Base-by-base conservation (phyloP, 2,329 filamentous ascomycete genomes). In the Chaetomium sp. region DNA sequence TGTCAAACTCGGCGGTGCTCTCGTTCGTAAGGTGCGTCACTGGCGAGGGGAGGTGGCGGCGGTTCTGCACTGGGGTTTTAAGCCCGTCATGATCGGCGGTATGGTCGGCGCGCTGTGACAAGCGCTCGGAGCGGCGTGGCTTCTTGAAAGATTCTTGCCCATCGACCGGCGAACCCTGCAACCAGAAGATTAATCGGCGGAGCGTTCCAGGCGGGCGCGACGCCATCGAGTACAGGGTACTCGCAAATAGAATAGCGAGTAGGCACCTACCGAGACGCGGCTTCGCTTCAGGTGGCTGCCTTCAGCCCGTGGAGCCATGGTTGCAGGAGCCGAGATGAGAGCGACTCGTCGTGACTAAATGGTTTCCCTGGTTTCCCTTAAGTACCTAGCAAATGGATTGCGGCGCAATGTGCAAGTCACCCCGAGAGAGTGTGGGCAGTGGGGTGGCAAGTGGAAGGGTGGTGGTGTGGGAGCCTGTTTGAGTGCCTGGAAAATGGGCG, bases 221-320 rank as follows among this genome's bases (percentile, higher is more conserved):
- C 68, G 69, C 72, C 63, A 74, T 70, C 62, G 55, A 63, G 67
- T 57, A 65, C 27, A 21, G 47, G 45, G 51, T 27, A 27, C 27
- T 54, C 21, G 63, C 57, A 29, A 31, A 33, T 35, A 16, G 47
- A 57, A 63, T 19, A 56, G 47, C 31, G 27, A 55, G 65, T 33
- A 60, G 61, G 60, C 62, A 72, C 70, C 62, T 72, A 71, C 76
- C 68, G 65, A 81, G 85, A 75, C 92, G 77, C 89, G 85, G 71
- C 82, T 86, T 75, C 92, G 88, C 83, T 96, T 96, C 80, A 95
- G 87, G 80, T 91, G 90, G 81, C 89, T 93, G 81, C 91, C 91
- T 79, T 95, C 90, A 70, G 82, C 80, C 78, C 69, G 68, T 55
- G 70, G 71, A 70, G 70, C 70, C 71, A 73, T 73, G 66, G 64